These are phyloP conservation scores for Hericium erinaceus DNA, from an alignment of 768 basidiomycete species.

Conservation along the genomic window DNA sequence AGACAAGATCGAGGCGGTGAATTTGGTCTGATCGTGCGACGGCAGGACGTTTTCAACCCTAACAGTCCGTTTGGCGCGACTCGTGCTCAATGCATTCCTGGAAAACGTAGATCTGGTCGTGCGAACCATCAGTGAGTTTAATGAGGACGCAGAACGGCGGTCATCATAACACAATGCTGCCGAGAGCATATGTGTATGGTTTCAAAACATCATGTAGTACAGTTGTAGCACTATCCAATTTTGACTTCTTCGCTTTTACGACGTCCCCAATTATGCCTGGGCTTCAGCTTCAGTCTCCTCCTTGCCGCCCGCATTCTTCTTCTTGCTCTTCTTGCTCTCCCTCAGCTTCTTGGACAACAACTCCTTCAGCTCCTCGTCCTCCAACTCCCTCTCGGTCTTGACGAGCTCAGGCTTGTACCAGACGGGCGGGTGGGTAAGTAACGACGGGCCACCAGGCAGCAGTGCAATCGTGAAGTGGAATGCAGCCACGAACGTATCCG, in stretches of 20 bases:
- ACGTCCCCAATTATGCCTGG: slow-evolving; percentile 18
- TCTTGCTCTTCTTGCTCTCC: slow-evolving; percentile 88
- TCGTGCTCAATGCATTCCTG: slow-evolving; percentile 78
- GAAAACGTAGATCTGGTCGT: slow-evolving; percentile 84
- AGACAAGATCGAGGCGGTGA: neutral
- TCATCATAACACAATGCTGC: slow-evolving; percentile 6
- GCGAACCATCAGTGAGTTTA: slow-evolving; percentile 75
- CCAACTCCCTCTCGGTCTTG: slow-evolving; percentile 81
- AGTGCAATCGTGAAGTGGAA: slow-evolving; percentile 98
- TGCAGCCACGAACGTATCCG: slow-evolving; percentile 80
- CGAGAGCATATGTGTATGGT: slow-evolving; percentile 8
- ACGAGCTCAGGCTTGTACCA: slow-evolving; percentile 94
- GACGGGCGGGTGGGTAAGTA: slow-evolving; percentile 79
- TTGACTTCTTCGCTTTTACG: slow-evolving; percentile 16
- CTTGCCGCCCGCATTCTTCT: slow-evolving; percentile 60
- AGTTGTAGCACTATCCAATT: slow-evolving; percentile 14
- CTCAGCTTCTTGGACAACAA: slow-evolving; percentile 72
- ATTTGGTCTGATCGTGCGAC: slow-evolving; percentile 2
- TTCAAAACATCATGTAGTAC: slow-evolving; percentile 1
- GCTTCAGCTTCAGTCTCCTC: slow-evolving; percentile 26
- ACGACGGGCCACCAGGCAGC: slow-evolving; percentile 75
- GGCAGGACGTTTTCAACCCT: slow-evolving; percentile 63
- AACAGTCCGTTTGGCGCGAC: slow-evolving; percentile 77
- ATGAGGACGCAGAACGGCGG: slow-evolving; percentile 44
- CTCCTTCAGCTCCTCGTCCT: slow-evolving; percentile 80